phyloP scores from a whole-genome alignment of 202 grass and related monocot species.

The Panicum virgatum region DNA sequence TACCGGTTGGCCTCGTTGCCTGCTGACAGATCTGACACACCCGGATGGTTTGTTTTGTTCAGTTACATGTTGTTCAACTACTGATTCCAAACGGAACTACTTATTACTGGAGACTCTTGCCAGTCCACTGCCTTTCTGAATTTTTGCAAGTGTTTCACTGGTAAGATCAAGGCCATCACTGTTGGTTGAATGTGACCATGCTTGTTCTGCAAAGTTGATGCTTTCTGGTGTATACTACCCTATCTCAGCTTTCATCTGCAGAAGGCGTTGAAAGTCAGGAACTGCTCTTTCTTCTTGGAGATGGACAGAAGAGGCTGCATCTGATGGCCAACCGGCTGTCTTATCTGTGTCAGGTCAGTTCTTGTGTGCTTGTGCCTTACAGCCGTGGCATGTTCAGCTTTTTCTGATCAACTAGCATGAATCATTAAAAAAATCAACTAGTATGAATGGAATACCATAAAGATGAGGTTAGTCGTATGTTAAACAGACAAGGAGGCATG shows the following conservation, averaged over 20 bases:
- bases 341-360: slow-evolving; percentile 6
- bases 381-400: neutral
- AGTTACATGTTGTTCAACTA: neutral
- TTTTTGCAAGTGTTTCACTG: neutral
- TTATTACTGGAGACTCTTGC: neutral
- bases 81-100: slow-evolving; percentile 5
- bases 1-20: neutral
- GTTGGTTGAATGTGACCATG: slow-evolving; percentile 14
- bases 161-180: neutral
- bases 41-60: neutral
- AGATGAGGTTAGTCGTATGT: neutral
- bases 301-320: slow-evolving; percentile 6
- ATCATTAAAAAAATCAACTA: neutral
- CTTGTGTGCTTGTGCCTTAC: neutral
- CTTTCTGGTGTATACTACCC: slow-evolving; percentile 1
- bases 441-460: neutral
- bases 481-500: neutral
- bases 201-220: slow-evolving; percentile 6
- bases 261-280: slow-evolving; percentile 23
- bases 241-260: slow-evolving; percentile 32
- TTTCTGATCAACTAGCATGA: neutral
- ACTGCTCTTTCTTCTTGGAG: slow-evolving; percentile 9
- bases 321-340: slow-evolving; percentile 16
- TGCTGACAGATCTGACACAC: neutral
- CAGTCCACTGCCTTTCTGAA: neutral